A percentile compares a stretch with the other conserved stretches of the same genome.
phyloP scores from a whole-genome alignment of 139 green algal species.

The Parachlorella kessleri region DNA sequence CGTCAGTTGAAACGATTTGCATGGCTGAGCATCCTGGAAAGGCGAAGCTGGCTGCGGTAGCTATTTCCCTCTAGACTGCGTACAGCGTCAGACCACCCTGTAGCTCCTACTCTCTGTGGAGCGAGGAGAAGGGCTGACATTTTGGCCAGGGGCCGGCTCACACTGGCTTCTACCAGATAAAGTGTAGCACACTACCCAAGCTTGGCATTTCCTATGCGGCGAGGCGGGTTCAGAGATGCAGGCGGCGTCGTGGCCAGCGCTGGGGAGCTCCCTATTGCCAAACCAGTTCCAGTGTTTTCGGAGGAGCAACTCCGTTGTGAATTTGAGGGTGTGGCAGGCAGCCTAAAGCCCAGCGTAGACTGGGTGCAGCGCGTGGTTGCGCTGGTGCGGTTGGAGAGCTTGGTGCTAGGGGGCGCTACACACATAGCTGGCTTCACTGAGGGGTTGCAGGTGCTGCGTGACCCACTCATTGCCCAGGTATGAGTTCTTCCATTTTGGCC shows the following conservation, averaged over 20 bases:
- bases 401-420: constrained; percentile 61
- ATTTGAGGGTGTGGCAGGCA: constrained; percentile 43
- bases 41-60: too few species aligned
- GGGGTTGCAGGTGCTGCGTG: constrained; percentile 30
- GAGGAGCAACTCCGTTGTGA: constrained; percentile 58
- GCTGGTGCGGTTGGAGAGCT: constrained; percentile 71
- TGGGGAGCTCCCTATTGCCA: constrained; percentile 30
- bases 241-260: not conserved
- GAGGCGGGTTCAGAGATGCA: constrained; percentile 17
- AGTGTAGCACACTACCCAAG: too few species aligned
- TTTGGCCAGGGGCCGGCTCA: too few species aligned
- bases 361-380: constrained; percentile 54
- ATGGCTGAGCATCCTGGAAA: too few species aligned
- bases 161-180: too few species aligned
- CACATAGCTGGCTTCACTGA: constrained; percentile 50
- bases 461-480: constrained; percentile 41
- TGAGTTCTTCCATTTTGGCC: not conserved
- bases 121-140: too few species aligned
- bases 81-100: too few species aligned
- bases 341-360: constrained; percentile 44
- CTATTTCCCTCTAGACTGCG: too few species aligned
- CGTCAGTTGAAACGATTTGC: too few species aligned
- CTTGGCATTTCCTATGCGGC: too few species aligned
- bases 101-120: too few species aligned
- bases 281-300: constrained; percentile 37